phyloP scores from a whole-genome alignment of 169 alveolate genomes.

The Theileria equi region DNA sequence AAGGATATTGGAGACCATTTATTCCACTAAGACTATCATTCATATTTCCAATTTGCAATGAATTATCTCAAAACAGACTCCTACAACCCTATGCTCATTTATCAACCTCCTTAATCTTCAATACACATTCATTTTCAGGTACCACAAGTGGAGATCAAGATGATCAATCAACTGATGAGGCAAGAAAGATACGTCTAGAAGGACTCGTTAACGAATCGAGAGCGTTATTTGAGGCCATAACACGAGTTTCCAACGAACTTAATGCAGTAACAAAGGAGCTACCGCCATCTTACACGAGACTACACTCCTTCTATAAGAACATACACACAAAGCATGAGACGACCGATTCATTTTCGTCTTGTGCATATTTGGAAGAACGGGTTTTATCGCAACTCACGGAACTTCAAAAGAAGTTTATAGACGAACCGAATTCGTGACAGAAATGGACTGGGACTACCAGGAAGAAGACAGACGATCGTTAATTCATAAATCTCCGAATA shows the following conservation, averaged over 20 bases:
- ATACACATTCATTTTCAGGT: too few relatives aligned
- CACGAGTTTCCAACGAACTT: conserved; percentile 30
- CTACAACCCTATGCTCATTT: too few relatives aligned
- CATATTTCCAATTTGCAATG: too few relatives aligned
- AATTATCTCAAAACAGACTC: too few relatives aligned
- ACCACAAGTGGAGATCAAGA: too few relatives aligned
- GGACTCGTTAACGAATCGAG: conserved; percentile 23
- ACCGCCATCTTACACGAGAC: conserved; percentile 55
- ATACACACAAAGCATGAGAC: conserved; percentile 4
- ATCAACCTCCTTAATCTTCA: too few relatives aligned
- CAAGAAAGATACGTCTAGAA: too few relatives aligned
- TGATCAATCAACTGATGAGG: too few relatives aligned
- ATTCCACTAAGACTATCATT: too few relatives aligned
- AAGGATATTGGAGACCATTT: too few relatives aligned
- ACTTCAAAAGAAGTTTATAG: conserved; percentile 35
- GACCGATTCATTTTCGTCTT: conserved; percentile 36
- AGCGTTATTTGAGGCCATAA: conserved; percentile 20
- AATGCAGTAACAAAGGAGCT: conserved; percentile 32
- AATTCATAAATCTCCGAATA: neutral
- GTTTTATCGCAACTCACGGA: conserved; percentile 22
- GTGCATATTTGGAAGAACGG: conserved; percentile 25
- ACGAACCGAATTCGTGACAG: too few relatives aligned
- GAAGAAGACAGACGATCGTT: neutral
- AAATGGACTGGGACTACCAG: neutral
- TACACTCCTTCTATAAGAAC: conserved; percentile 27